phyloP scores from a whole-genome alignment of 1,284 basidiomycete genomes.

The Cutaneotrichosporon sp. region DNA sequence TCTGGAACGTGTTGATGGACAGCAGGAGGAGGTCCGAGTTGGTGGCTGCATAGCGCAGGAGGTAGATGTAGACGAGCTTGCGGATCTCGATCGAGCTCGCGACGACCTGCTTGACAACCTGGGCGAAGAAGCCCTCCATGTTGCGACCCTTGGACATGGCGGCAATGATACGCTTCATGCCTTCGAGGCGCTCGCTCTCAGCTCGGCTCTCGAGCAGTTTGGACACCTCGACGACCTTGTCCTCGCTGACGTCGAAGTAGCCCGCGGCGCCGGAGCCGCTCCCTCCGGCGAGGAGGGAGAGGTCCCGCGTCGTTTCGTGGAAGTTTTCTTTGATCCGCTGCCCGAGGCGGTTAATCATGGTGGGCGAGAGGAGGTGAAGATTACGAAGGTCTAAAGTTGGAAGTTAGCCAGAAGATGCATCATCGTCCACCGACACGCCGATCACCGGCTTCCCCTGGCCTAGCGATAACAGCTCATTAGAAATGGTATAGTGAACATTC shows the following conservation, averaged over 20 bases:
- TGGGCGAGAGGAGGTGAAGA: conserved; percentile 9
- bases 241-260: conserved; percentile 54
- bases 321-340: conserved; percentile 55
- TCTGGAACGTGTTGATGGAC: conserved; percentile 98
- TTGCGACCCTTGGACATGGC: conserved; percentile 92
- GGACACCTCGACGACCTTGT: conserved; percentile 61
- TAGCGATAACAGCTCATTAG: neutral
- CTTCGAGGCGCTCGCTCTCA: conserved; percentile 85
- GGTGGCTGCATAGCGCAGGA: conserved; percentile 85
- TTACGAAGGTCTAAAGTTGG: neutral
- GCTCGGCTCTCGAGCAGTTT: conserved; percentile 80
- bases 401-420: neutral
- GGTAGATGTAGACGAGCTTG: conserved; percentile 96
- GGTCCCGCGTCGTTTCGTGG: conserved; percentile 53
- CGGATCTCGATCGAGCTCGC: conserved; percentile 88
- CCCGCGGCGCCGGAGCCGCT: conserved; percentile 35
- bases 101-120: conserved; percentile 91
- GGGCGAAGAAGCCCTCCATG: conserved; percentile 87
- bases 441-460: neutral
- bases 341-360: conserved; percentile 47
- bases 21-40: conserved; percentile 93
- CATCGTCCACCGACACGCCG: neutral
- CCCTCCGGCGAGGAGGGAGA: conserved; percentile 45
- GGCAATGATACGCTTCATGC: conserved; percentile 88
- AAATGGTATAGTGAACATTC: neutral